Conservation (phyloP, 2,329 filamentous ascomycete genomes). For the Berkeleyomyces basicola region DNA sequence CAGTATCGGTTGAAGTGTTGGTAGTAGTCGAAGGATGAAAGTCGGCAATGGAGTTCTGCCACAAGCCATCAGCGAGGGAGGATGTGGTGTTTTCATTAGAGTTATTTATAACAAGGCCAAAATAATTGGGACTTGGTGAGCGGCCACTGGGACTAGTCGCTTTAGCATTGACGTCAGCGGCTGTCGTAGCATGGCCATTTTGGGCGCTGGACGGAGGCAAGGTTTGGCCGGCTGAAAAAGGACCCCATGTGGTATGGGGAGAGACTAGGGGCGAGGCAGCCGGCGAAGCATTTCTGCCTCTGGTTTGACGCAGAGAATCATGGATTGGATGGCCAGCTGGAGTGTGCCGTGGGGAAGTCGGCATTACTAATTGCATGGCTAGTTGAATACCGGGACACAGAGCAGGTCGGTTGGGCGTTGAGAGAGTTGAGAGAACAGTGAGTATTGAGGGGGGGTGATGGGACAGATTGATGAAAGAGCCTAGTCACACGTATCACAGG, state of each 20-base stretch:
- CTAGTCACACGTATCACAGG: not conserved
- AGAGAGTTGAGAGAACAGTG: not conserved
- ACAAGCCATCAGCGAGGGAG: not conserved
- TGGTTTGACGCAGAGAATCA: not conserved
- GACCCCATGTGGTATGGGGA: conserved; percentile 22
- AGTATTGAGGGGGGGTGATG: not conserved
- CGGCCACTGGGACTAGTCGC: not conserved
- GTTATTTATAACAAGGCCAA: conserved; percentile 55
- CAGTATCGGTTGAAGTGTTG: not conserved
- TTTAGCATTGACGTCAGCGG: not conserved
- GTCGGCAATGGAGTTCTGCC: not conserved
- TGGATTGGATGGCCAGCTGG: conserved; percentile 1
- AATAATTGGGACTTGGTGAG: conserved; percentile 64
- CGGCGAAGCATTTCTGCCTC: conserved; percentile 28
- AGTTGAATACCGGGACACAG: not conserved
- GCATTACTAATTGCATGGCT: conserved; percentile 9
- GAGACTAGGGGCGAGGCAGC: conserved; percentile 18
- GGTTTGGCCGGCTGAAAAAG: conserved; percentile 1
- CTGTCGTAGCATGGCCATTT: not conserved
- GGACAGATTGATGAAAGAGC: not conserved
- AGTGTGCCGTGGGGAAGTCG: conserved; percentile 8
- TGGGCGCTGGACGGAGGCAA: not conserved
- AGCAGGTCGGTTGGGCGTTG: not conserved
- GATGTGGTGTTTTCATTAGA: conserved; percentile 38
- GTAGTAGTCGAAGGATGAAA: not conserved